These are phyloP conservation scores for Mortierella polycephala DNA, from an alignment of 371 early-diverging fungal species.

Conservation along the genomic window DNA sequence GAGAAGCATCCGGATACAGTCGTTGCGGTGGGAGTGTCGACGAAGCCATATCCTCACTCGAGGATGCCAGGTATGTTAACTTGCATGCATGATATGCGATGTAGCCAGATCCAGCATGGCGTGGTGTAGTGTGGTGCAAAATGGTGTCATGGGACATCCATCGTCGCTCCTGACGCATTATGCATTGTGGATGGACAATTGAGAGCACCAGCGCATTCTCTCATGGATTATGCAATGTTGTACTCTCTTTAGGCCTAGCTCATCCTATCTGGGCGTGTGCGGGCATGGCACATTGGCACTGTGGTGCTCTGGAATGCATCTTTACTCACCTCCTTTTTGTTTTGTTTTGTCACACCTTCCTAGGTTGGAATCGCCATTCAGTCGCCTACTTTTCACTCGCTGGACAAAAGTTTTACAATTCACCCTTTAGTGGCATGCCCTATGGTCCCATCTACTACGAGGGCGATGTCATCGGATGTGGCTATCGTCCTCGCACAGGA, in stretches of 20 bases:
- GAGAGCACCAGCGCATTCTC: background rate
- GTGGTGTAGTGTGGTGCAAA: no score
- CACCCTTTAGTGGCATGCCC: slow-evolving; percentile 35
- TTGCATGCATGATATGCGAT: no score
- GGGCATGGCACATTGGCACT: background rate
- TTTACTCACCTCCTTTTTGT: slow-evolving; percentile 2
- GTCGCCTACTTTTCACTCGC: slow-evolving; percentile 55
- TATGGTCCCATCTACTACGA: slow-evolving; percentile 50
- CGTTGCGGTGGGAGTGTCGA: slow-evolving; percentile 74
- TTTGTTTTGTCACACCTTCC: background rate
- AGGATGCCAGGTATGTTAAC: slow-evolving; percentile 67
- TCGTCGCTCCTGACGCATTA: no score
- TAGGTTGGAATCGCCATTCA: slow-evolving; percentile 65
- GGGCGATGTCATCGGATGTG: slow-evolving; percentile 60
- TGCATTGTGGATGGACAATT: no score
- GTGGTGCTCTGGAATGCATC: background rate
- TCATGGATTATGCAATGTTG: slow-evolving; percentile 6
- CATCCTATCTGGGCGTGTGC: background rate
- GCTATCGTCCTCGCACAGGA: slow-evolving; percentile 56
- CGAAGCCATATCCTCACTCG: slow-evolving; percentile 76
- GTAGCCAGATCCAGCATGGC: no score
- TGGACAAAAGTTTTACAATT: slow-evolving; percentile 54
- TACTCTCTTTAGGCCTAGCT: background rate
- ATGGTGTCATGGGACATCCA: no score
- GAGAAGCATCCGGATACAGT: slow-evolving; percentile 67